Conservation (phyloP, 768 basidiomycete genomes). For the Russula brevipes region DNA sequence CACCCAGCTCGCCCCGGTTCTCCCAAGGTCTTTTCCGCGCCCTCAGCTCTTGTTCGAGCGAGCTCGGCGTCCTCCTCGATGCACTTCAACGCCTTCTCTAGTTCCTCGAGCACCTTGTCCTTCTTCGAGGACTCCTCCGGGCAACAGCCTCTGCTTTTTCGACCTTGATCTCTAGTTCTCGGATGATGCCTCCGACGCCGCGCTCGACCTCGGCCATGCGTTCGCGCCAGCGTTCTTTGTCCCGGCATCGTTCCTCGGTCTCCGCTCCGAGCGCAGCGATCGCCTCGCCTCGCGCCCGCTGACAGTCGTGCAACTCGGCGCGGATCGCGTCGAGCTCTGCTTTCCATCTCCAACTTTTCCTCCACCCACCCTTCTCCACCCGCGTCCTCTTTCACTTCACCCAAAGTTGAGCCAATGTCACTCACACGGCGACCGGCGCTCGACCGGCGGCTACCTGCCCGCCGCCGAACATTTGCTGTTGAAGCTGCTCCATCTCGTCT, state of each 20-base stretch:
- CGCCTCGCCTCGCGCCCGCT: slow-evolving; percentile 36
- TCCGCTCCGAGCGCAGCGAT: slow-evolving; percentile 48
- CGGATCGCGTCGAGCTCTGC: slow-evolving; percentile 32
- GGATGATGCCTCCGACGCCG: slow-evolving; percentile 62
- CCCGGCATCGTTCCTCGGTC: slow-evolving; percentile 52
- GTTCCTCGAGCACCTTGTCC: slow-evolving; percentile 40
- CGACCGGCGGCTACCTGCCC: slow-evolving; percentile 33
- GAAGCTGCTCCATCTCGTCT: slow-evolving; percentile 24
- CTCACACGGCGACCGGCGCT: slow-evolving; percentile 46
- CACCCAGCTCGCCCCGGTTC: slow-evolving; percentile 61
- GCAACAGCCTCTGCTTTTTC: slow-evolving; percentile 47
- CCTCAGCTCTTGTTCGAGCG: slow-evolving; percentile 54
- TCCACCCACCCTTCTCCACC: slow-evolving; percentile 68
- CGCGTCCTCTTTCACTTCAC: slow-evolving; percentile 59
- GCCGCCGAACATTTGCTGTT: slow-evolving; percentile 17
- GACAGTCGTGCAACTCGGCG: slow-evolving; percentile 36
- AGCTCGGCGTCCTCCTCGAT: slow-evolving; percentile 49
- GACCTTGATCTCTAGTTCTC: slow-evolving; percentile 55
- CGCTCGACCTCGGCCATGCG: slow-evolving; percentile 67
- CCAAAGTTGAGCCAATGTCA: slow-evolving; percentile 45
- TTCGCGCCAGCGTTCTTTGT: slow-evolving; percentile 66
- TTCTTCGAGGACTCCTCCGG: slow-evolving; percentile 37
- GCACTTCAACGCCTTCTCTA: slow-evolving; percentile 43
- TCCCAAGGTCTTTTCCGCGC: slow-evolving; percentile 63
- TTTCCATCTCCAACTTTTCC: slow-evolving; percentile 57